A percentile compares a stretch with the other conserved stretches of the same genome.
Evolutionary conservation across 352 stramenopile genomes (phyloP).

Genomic region (Peronospora belbahrii): DNA sequence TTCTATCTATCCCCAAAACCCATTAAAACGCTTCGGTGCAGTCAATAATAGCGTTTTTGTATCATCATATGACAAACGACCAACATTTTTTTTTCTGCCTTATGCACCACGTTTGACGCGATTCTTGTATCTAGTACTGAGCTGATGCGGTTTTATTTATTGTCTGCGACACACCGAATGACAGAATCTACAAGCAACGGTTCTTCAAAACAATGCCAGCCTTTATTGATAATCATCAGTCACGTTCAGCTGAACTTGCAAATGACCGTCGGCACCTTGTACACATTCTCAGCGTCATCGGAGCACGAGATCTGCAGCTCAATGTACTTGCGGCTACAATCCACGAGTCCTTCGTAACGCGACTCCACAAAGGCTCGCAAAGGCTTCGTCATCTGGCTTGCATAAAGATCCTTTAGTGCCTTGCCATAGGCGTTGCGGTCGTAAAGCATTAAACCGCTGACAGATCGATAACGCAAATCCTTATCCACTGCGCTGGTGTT

Average conservation of each 20-base stretch:
- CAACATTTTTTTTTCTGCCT: too few relatives aligned
- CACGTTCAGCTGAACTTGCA: constrained; percentile 64
- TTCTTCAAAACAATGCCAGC: too few relatives aligned
- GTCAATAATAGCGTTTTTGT: too few relatives aligned
- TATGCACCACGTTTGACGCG: too few relatives aligned
- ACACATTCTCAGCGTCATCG: constrained; percentile 74
- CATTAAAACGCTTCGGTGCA: too few relatives aligned
- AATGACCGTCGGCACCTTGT: constrained; percentile 80
- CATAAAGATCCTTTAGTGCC: constrained; percentile 64
- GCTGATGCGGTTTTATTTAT: too few relatives aligned
- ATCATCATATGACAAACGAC: too few relatives aligned
- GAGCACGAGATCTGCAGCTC: constrained; percentile 79
- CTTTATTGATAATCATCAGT: constrained; percentile 2
- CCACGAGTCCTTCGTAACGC: constrained; percentile 76
- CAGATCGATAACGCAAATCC: constrained; percentile 49
- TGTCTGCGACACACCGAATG: constrained; percentile 9
- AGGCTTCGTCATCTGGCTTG: constrained; percentile 42
- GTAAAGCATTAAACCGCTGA: constrained; percentile 83
- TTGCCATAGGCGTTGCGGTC: constrained; percentile 76
- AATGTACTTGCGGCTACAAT: constrained; percentile 79
- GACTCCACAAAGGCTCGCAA: constrained; percentile 61
- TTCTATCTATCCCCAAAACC: too few relatives aligned
- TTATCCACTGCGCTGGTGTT: constrained; percentile 46
- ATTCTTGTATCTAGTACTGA: too few relatives aligned
- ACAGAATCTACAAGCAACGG: not conserved